phyloP scores from a whole-genome alignment of 2,329 filamentous ascomycete genomes.

The Akanthomyces lecanii region DNA sequence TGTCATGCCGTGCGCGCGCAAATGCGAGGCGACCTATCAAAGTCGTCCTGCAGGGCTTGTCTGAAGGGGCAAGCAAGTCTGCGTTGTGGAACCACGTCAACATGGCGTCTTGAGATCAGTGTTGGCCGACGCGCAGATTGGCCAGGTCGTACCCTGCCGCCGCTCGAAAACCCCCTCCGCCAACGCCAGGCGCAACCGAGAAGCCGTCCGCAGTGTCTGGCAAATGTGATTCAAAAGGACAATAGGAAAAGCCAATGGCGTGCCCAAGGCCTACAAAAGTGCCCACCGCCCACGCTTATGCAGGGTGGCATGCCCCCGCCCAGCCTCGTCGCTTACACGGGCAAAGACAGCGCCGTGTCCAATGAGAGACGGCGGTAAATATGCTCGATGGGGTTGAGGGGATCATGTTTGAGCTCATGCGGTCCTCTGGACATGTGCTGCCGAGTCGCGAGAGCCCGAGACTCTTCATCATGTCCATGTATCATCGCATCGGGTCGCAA shows the following conservation, averaged over 20 bases:
- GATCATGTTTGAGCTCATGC: no score
- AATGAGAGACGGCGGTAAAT: not conserved
- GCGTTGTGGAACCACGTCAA: not conserved
- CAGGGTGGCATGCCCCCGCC: not conserved
- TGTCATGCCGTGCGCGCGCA: not conserved
- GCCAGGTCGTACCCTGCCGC: not conserved
- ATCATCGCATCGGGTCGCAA: not conserved
- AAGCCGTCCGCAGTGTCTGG: not conserved
- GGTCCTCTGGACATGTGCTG: not conserved
- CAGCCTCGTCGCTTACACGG: not conserved
- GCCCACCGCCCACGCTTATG: not conserved
- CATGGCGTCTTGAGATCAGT: not conserved
- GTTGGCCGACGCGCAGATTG: not conserved
- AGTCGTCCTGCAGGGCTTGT: not conserved
- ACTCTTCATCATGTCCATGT: not conserved
- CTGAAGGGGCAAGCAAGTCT: conserved; percentile 5
- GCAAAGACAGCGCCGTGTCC: not conserved
- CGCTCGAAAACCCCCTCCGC: not conserved
- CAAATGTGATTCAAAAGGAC: not conserved
- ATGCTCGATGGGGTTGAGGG: no score
- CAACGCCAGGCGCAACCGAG: not conserved
- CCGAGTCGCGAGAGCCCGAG: not conserved
- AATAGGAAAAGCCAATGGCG: not conserved
- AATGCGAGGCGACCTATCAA: conserved; percentile 2
- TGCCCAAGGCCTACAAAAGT: not conserved